Evolutionary conservation across 306 rosid genomes (phyloP), one percentile per base, ranked within the genome.

Genomic region (Hippophae gyantsensis): DNA sequence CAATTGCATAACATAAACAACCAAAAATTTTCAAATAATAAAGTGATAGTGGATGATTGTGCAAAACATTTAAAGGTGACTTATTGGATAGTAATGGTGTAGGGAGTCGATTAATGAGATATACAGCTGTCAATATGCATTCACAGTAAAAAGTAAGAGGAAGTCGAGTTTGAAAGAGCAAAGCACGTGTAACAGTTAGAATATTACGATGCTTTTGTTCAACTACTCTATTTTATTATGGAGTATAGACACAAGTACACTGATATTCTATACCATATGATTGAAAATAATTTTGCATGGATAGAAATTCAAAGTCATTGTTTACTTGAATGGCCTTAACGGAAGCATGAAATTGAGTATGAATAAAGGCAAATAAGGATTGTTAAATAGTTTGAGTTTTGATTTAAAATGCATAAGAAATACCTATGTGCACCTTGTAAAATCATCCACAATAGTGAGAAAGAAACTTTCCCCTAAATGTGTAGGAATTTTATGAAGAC

Each of bases 21-120:
- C 79, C 62, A 60, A 75, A 69, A 44, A 60, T 51, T 42, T 40
- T 69, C n/a, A 69, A 64, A 42, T 75, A 75, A 48, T 48, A 9
- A 60, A 69, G 13, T 2, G 79, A 56, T 4, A 69, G 72, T 56
- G 62, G 54, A 5, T 12, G 46, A 3, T 70, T 65, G 47, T 56
- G 52, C 5, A 65, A n/a, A 1, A 70, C 10, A 13, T 65, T 51
- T 54, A 60, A 75, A 13, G 72, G 63, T 40, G 72, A 58, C 27
- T 70, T 75, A 11, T 38, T 18, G 3, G 72, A 25, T 18, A 18
- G 23, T 0, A 74, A 56, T 32, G 62, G 72, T 32, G 72, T 65
- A 13, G 64, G 72, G 0, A 59, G 10, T 0, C 54, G 26, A 23
- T 69, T 59, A 6, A 64, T 59, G 1, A 65, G 54, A 18, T 60